Base-by-base conservation (phyloP, 225 moss, liverwort and hornwort genomes). In the Climacium dendroides region DNA sequence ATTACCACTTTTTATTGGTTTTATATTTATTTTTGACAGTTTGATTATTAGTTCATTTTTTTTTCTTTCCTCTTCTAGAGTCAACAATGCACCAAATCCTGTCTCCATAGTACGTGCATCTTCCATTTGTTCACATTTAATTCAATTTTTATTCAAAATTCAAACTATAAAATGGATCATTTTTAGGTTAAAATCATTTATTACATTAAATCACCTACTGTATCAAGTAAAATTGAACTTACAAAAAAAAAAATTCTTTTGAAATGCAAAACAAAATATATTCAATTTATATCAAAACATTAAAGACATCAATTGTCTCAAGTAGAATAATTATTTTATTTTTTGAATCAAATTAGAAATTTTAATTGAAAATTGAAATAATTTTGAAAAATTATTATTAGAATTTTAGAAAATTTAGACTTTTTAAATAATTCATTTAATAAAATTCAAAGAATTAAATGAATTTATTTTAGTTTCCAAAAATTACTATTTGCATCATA, bases 11-110 rank as follows among this genome's bases (percentile, higher is more conserved):
- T 58, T 79, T 4, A 26, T 1, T 3, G 18, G 32, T 30, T 91
- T 87, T 5, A 73, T 6, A 85, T 91, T 89, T 60, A 89, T 50
- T 85, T 89, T 85, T 39, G 82, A 82, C 59, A 91, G 74, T 74
- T 60, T 91, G 7, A 87, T 0, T 73, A 87, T 25, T 26, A 87
- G 6, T 8, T 87, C 85, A 74, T 89, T 91, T 19, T 91, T 91
- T n/a, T 73, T 89, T 8, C 48, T 71, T 60, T 85, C 89, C 39
- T 89, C 87, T 78, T 89, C 73, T 15, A 15, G 73, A 37, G 84
- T 89, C 58, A 91, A 85, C 17, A 91, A 65, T 82, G 87, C 85
- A n/a, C 91, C 82, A 85, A 87, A 89, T 55, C 91, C 85, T 5
- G 30, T 89, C 85, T 85, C 82, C 14, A 15, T 71, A 43, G 4